A percentile compares a stretch with the other conserved stretches of the same genome.
These are phyloP conservation scores for Pyrenophora graminea DNA, from an alignment of 2,329 filamentous ascomycete species.

Conservation along the genomic window DNA sequence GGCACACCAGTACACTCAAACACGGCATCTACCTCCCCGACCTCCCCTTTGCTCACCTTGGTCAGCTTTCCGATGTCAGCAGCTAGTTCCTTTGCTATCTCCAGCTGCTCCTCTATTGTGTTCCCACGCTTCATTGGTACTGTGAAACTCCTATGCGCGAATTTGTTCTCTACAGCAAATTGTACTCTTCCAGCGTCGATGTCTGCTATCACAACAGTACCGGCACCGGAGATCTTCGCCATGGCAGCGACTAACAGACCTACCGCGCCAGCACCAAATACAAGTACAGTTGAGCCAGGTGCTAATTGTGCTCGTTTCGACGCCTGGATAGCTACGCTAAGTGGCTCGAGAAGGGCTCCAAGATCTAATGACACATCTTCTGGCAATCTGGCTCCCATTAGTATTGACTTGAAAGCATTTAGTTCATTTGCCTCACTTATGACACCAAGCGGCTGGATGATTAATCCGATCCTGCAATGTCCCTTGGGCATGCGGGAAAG, in stretches of 20 bases:
- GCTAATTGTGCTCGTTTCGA: constrained; percentile 58
- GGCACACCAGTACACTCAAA: constrained; percentile 81
- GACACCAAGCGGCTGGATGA: constrained; percentile 64
- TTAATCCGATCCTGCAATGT: constrained; percentile 66
- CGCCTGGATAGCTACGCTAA: constrained; percentile 65
- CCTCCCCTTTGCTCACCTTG: constrained; percentile 33
- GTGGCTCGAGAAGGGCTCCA: constrained; percentile 63
- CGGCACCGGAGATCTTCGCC: constrained; percentile 58
- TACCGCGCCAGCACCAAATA: constrained; percentile 66
- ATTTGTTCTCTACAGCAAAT: constrained; percentile 58
- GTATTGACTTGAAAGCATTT: not conserved
- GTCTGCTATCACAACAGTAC: constrained; percentile 63
- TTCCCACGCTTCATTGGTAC: constrained; percentile 54
- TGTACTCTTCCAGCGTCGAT: constrained; percentile 61
- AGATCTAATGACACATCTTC: constrained; percentile 58
- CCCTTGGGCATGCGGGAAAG: constrained; percentile 66
- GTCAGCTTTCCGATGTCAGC: constrained; percentile 48
- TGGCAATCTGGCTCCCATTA: constrained; percentile 49
- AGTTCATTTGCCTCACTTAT: constrained; percentile 47
- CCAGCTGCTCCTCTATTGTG: constrained; percentile 58
- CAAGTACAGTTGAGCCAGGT: constrained; percentile 55
- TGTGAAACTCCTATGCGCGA: constrained; percentile 52
- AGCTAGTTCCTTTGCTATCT: constrained; percentile 57
- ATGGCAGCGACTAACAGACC: constrained; percentile 63
- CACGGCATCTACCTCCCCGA: constrained; percentile 67